Evolutionary conservation across 2,329 filamentous ascomycete genomes (phyloP).

Genomic region (Penicillium sp.): DNA sequence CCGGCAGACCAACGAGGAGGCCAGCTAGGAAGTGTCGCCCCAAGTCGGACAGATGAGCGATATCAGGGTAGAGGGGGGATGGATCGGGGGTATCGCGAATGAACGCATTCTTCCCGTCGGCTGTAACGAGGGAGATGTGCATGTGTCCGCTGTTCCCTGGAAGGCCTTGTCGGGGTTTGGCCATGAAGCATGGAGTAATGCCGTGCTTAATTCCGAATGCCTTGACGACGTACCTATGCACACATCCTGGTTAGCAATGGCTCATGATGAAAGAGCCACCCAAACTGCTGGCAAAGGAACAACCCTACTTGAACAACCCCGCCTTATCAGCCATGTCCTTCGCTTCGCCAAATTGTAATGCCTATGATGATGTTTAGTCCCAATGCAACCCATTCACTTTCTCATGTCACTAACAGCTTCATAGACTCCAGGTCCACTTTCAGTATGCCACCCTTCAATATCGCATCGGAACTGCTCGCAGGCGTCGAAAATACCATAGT

Average conservation of each 20-base stretch:
- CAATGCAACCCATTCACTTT: background rate
- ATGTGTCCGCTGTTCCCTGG: slow-evolving; percentile 96
- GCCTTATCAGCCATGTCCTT: slow-evolving; percentile 88
- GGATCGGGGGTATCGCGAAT: slow-evolving; percentile 70
- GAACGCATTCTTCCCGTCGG: slow-evolving; percentile 80
- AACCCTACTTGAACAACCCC: slow-evolving; percentile 76
- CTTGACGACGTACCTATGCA: slow-evolving; percentile 73
- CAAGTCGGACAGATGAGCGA: slow-evolving; percentile 78
- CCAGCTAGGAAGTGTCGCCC: slow-evolving; percentile 93
- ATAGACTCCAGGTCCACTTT: slow-evolving; percentile 90
- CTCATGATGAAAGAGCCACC: background rate
- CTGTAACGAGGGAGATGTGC: slow-evolving; percentile 84
- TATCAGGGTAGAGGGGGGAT: slow-evolving; percentile 69
- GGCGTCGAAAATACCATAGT: slow-evolving; percentile 80
- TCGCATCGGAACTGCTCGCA: slow-evolving; percentile 75
- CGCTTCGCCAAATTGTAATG: slow-evolving; percentile 86
- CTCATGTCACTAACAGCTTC: slow-evolving; percentile 66
- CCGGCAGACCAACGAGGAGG: slow-evolving; percentile 80
- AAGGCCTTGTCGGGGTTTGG: slow-evolving; percentile 85
- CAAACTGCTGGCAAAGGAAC: background rate
- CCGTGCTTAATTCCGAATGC: slow-evolving; percentile 81
- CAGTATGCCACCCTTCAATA: slow-evolving; percentile 94
- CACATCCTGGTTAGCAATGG: slow-evolving; percentile 12
- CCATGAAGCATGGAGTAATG: slow-evolving; percentile 98
- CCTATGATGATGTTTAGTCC: slow-evolving; percentile 40